Evolutionary conservation across 225 moss, liverwort and hornwort species (phyloP), one percentile per base, ranked within the genome.

Genomic region (Physcomitrium patens): DNA sequence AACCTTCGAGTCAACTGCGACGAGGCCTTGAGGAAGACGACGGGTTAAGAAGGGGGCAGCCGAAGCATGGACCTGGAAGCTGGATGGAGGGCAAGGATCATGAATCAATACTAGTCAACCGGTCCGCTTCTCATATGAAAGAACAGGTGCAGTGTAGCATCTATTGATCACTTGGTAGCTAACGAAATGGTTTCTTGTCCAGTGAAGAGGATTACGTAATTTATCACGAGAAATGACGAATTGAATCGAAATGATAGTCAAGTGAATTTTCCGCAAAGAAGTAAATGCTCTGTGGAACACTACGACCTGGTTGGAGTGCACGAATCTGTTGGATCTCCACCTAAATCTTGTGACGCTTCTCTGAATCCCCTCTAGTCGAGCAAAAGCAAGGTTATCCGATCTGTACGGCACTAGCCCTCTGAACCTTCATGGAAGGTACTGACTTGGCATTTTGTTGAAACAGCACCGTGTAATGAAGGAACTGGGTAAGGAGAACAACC

Each of bases 51-150:
- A 74, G 82, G 65, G 89, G 86, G 64, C 72, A 84, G 69, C 86
- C 79, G 59, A 84, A 72, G 46, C 78, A 72, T 28, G 89, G 89
- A 63, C 82, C 86, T 42, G 89, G 87, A 43, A 89, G 77, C 80
- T 89, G 89, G 86, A 89, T 84, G 72, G 89, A 89, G 71, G 87
- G 84, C 18, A 87, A 84, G 79, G 84, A 87, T 56, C 73, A 66
- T 47, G 87, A 87, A 74, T 72, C 84, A 68, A 74, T 76, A 42
- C 84, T 84, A 50, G 54, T 50, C 58, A 82, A 84, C 71, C 82
- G 84, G 31, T 73, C 87, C 19, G 55, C 77, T 61, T 73, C 80
- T 20, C 89, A 87, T 67, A 78, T 87, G 14, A 87, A 87, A 72
- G 87, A 87, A 60, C 78, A 84, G 87, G 87, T 87, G 44, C 12